phyloP scores from a whole-genome alignment of 345 rosid species.

The Heritiera littoralis region DNA sequence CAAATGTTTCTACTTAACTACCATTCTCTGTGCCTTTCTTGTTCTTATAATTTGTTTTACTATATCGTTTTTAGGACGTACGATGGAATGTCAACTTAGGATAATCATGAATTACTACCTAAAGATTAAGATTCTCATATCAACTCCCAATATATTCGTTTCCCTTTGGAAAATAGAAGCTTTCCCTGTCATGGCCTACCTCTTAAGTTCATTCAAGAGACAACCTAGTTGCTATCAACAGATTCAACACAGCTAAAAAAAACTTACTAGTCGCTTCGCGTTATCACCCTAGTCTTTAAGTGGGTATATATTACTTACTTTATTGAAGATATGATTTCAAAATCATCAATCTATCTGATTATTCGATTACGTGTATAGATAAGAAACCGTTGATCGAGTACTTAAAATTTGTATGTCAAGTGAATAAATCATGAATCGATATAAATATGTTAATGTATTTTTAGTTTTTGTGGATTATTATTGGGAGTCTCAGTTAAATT shows the following conservation, averaged over 20 bases:
- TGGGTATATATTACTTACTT: not conserved
- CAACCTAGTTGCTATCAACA: slow-evolving; percentile 17
- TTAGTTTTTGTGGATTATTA: too few relatives aligned
- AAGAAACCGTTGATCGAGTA: not conserved
- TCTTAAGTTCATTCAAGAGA: slow-evolving; percentile 15
- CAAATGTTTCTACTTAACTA: not conserved
- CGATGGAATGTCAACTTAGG: slow-evolving; percentile 16
- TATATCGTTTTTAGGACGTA: slow-evolving; percentile 8
- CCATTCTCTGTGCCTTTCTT: not conserved
- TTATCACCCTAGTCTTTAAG: not conserved
- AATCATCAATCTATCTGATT: too few relatives aligned
- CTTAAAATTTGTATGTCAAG: not conserved
- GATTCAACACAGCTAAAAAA: not conserved
- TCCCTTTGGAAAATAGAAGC: not conserved
- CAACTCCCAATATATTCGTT: not conserved
- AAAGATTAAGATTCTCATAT: slow-evolving; percentile 16
- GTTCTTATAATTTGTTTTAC: not conserved
- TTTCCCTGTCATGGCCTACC: slow-evolving; percentile 5
- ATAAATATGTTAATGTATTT: too few relatives aligned
- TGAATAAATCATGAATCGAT: too few relatives aligned
- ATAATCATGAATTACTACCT: not conserved
- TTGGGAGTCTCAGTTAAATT: too few relatives aligned
- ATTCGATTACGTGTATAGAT: not conserved
- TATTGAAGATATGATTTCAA: not conserved
- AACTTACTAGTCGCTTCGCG: not conserved